Base-by-base conservation (phyloP, 352 stramenopile species). In the Phytophthora europaea region DNA sequence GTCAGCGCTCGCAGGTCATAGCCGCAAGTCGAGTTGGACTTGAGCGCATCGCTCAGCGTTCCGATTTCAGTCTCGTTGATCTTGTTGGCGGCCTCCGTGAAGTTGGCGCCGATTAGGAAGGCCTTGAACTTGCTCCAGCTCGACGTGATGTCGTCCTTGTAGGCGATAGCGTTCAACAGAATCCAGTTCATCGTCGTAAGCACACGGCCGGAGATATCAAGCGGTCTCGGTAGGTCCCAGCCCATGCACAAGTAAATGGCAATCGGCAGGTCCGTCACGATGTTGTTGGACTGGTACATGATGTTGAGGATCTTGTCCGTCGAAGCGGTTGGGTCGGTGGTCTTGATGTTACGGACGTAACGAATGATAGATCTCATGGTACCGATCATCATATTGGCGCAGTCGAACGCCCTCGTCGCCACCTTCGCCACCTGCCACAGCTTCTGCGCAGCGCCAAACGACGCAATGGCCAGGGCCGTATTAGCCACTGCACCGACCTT, bases 251-350 rank as follows among this genome's bases (percentile, higher is more conserved):
- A 83, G 43, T 76, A 64, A 15, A 87, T 72, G 0, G 79, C 82
- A 12, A 80, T 64, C 0, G 82, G 82, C 34, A 88, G 43, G 51
- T 90, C 82, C 61, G 70, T 76, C 4, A 84, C 57, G 4, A 75
- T 75, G 16, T 88, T 79, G 72, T 90, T 75, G 15, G 78, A 81
- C 67, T 90, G 83, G 63, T 64, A 66, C 18, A 90, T 60, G 57
- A 86, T 45, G 43, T 73, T 78, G 63, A 78, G 8, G 50, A 88
- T 58, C 68, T 88, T 76, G 18, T 77, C 66, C 33, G 81, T 65
- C 10, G 82, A 83, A 45, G 71, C 79, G 53, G 70, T 55, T 0
- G 75, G 78, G 5, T 73, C 73, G 38, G 81, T 76, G 36, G 60
- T 58, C 6, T 83, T 38, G 53, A 69, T 55, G 33, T 53, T 67